These are phyloP conservation scores for Leucocoprinus birnbaumii DNA, from an alignment of 768 basidiomycete genomes.

Conservation along the genomic window DNA sequence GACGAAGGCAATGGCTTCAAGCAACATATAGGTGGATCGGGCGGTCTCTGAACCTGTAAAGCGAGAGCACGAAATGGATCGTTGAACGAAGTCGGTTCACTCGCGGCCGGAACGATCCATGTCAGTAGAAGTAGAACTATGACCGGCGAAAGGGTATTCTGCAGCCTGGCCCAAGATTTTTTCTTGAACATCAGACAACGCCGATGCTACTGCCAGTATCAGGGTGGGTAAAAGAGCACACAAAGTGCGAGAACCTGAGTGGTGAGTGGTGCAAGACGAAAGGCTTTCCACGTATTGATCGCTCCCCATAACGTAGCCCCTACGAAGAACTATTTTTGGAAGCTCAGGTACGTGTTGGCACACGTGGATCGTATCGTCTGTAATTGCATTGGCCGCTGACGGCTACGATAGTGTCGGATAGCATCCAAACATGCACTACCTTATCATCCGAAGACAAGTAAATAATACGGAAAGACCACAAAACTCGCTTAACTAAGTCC, in stretches of 20 bases:
- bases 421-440: too few species aligned
- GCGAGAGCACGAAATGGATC: slow-evolving; percentile 63
- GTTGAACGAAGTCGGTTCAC: slow-evolving; percentile 37
- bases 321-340: neutral
- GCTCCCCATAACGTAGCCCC: neutral
- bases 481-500: too few species aligned
- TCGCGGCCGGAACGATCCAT: slow-evolving; percentile 28
- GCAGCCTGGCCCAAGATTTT: slow-evolving; percentile 4
- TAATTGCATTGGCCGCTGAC: too few species aligned
- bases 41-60: slow-evolving; percentile 41
- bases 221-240: neutral
- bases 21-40: slow-evolving; percentile 66
- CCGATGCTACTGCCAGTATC: neutral
- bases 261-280: neutral
- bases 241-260: neutral
- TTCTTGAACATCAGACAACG: neutral
- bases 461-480: too few species aligned
- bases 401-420: too few species aligned
- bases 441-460: too few species aligned
- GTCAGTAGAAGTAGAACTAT: slow-evolving; percentile 8
- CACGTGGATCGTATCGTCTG: neutral
- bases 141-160: slow-evolving; percentile 4
- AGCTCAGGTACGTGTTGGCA: slow-evolving; percentile 4
- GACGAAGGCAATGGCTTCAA: slow-evolving; percentile 50
- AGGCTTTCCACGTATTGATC: slow-evolving; percentile 5